Evolutionary conservation across 108 stramenopile species (phyloP).

Genomic region (Pelagomonas calceolata): DNA sequence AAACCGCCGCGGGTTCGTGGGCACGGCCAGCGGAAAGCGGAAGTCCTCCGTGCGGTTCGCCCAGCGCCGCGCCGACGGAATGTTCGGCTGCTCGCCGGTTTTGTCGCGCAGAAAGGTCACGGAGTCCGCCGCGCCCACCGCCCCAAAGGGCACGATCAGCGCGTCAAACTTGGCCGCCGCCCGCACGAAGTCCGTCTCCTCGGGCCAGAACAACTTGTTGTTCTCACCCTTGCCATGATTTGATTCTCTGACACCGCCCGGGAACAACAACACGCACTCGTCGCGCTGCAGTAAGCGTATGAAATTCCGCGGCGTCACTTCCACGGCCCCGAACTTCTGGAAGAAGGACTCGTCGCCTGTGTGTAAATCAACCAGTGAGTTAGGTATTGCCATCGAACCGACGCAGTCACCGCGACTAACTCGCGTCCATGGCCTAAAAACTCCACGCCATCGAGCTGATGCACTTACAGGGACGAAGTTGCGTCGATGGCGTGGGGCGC

Average conservation of each 20-base stretch:
- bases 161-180: conserved; percentile 79
- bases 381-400: too few relatives aligned
- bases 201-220: conserved; percentile 83
- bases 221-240: conserved; percentile 62
- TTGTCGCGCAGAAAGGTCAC: conserved; percentile 49
- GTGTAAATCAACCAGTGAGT: too few relatives aligned
- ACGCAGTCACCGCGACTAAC: too few relatives aligned
- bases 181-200: conserved; percentile 78
- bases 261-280: conserved; percentile 72
- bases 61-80: conserved; percentile 5
- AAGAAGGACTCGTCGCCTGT: conserved; percentile 32
- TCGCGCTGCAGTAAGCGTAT: conserved; percentile 67
- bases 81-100: conserved; percentile 5
- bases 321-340: conserved; percentile 73
- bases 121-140: conserved; percentile 75
- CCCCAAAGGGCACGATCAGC: conserved; percentile 74
- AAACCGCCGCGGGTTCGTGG: conserved; percentile 58
- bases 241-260: conserved; percentile 78
- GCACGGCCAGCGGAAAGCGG: conserved; percentile 53
- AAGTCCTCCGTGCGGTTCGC: conserved; percentile 53
- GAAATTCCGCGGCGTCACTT: conserved; percentile 76
- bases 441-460: too few relatives aligned
- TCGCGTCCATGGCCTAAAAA: too few relatives aligned
- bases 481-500: too few relatives aligned
- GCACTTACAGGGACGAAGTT: too few relatives aligned